Conservation (phyloP, 495 filamentous ascomycete genomes). For the Penicillium macrosclerotiorum region DNA sequence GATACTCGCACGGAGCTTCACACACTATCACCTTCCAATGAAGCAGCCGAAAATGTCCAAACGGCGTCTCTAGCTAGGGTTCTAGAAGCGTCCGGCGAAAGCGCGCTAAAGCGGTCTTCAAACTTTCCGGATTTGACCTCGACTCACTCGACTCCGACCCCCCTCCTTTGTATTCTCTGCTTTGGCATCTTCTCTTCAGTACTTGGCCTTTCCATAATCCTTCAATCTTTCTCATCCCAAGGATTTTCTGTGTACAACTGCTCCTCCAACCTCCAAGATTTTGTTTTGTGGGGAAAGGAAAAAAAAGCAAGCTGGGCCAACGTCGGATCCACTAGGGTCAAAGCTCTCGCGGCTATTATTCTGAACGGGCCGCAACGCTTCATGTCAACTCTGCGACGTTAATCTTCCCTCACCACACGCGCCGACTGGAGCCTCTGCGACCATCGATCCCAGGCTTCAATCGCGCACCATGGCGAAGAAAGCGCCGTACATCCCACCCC, state of each 20-base stretch:
- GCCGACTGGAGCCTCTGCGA: slow-evolving; percentile 3
- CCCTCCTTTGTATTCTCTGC: background rate
- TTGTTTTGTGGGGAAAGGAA: slow-evolving; percentile 1
- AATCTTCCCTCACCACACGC: slow-evolving; percentile 2
- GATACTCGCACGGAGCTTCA: too few species aligned
- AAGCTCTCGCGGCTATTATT: slow-evolving; percentile 16
- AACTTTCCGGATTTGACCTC: slow-evolving; percentile 13
- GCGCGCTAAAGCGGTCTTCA: slow-evolving; percentile 16
- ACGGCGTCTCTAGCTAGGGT: too few species aligned
- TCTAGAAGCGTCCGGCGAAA: slow-evolving; percentile 29
- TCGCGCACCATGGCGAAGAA: slow-evolving; percentile 27
- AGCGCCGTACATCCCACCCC: slow-evolving; percentile 61
- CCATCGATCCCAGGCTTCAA: background rate
- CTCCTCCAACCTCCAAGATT: background rate
- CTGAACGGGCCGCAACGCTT: slow-evolving; percentile 9
- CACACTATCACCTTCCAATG: too few species aligned
- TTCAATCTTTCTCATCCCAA: background rate
- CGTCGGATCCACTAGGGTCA: slow-evolving; percentile 16
- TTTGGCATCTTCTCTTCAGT: background rate
- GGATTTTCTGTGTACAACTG: background rate
- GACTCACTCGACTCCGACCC: slow-evolving; percentile 1
- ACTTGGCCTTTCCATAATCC: background rate
- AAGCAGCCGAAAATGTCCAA: too few species aligned
- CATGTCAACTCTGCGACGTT: slow-evolving; percentile 19
- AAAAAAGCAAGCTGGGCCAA: slow-evolving; percentile 2